Evolutionary conservation across 1,284 basidiomycete species (phyloP).

Genomic region (Trichosporon inkin): DNA sequence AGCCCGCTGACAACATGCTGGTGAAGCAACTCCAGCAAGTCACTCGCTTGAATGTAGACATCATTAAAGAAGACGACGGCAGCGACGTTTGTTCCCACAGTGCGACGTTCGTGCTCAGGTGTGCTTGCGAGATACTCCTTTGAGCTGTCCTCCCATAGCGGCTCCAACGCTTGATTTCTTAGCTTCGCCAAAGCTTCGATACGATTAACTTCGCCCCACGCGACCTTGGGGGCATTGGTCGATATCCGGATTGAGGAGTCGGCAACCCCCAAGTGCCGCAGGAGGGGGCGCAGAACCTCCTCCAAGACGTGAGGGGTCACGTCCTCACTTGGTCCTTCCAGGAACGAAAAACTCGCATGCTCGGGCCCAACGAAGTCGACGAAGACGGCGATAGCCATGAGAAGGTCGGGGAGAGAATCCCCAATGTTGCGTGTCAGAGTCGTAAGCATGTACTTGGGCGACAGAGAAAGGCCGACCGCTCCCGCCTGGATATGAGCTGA

Average conservation of each 20-base stretch:
- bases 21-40: slow-evolving; percentile 46
- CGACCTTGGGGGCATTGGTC: slow-evolving; percentile 38
- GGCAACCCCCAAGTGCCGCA: slow-evolving; percentile 38
- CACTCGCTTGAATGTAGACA: slow-evolving; percentile 44
- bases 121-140: background rate
- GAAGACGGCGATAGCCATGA: slow-evolving; percentile 43
- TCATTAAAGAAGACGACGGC: slow-evolving; percentile 51
- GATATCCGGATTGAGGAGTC: slow-evolving; percentile 28
- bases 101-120: slow-evolving; percentile 16
- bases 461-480: slow-evolving; percentile 6
- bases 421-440: slow-evolving; percentile 44
- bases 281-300: slow-evolving; percentile 37
- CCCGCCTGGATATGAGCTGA: background rate
- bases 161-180: slow-evolving; percentile 44
- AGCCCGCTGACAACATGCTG: slow-evolving; percentile 37
- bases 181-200: slow-evolving; percentile 47
- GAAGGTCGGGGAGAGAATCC: slow-evolving; percentile 45
- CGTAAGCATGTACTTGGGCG: slow-evolving; percentile 42
- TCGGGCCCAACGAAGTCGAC: slow-evolving; percentile 39
- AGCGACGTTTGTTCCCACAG: slow-evolving; percentile 23
- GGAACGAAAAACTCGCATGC: slow-evolving; percentile 39
- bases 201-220: slow-evolving; percentile 42
- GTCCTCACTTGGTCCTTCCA: slow-evolving; percentile 49
- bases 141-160: slow-evolving; percentile 38
- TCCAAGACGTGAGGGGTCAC: slow-evolving; percentile 41